Evolutionary conservation across 2,329 filamentous ascomycete species (phyloP), one percentile per base, ranked within the genome.

Genomic region (Diaporthe citriasiana): DNA sequence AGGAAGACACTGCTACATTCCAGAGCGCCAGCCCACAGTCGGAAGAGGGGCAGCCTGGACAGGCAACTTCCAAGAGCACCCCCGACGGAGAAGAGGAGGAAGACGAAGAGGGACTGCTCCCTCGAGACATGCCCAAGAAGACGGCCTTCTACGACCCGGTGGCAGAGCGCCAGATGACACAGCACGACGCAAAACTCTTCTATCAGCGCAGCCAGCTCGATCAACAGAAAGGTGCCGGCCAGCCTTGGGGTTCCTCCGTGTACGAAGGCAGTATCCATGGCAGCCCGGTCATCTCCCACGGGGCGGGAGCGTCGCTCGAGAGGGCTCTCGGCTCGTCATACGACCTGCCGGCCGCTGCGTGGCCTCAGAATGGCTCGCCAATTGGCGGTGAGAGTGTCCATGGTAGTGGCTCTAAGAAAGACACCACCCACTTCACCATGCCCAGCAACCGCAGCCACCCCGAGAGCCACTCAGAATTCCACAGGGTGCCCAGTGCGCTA

Each of bases 141-240:
- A 98, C 95, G 12, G 94, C 95, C 27, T 97, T 95, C 81, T 98
- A 97, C 84, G 95, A 98, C 83, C 95, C 96, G 80, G 93, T 96
- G 70, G 94, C 94, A 70, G 97, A 99, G 84, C 97, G 97, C 79
- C 94, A 96, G 80, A 93, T 98, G 91, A 97, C 93, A 80, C 95
- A 98, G 82, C 93, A 94, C 35, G 97, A 99, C 82, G 94, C 96
- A 74, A 98, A 98, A 83, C 89, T 98, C 76, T 97, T 98, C 85
- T 99, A 98, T 83, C 96, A 98, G 84, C 90, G 94, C 77, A 95
- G 94, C 83, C 94, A 95, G 82, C 86, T 92, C 73, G 93, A 93
- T 76, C 81, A 82, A 72, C 80, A 79, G 77, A 87, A 82, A 78
- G 77, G 77, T 66, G 80, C 79, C 73, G 82, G 77, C 74, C 82